phyloP scores from a whole-genome alignment of 495 filamentous ascomycete species.

The Aspergillus haitiensis region DNA sequence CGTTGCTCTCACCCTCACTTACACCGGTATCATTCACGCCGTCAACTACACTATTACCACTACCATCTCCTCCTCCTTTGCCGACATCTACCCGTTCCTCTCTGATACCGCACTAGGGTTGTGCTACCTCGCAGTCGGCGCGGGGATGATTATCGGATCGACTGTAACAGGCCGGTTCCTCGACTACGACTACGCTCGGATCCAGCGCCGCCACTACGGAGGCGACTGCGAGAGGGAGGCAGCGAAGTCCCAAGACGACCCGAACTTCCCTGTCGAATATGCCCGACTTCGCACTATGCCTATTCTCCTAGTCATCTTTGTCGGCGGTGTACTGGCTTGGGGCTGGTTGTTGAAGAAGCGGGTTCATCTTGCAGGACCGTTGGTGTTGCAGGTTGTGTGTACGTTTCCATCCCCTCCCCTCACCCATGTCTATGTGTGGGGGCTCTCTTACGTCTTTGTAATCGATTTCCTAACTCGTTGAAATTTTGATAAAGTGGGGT shows the following conservation, averaged over 20 bases:
- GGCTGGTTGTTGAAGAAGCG: background rate
- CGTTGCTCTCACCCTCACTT: constrained; percentile 48
- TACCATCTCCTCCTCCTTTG: constrained; percentile 22
- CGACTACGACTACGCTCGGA: background rate
- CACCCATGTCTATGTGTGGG: background rate
- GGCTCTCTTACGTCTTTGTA: background rate
- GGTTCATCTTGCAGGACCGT: background rate
- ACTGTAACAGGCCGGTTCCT: background rate
- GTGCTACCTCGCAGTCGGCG: constrained; percentile 12
- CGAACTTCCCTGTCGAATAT: background rate
- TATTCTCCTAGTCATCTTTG: background rate
- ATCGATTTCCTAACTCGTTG: background rate
- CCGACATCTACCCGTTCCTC: constrained; percentile 24
- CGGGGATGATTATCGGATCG: constrained; percentile 15
- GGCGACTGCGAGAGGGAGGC: background rate
- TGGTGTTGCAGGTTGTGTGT: background rate
- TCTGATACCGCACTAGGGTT: constrained; percentile 31
- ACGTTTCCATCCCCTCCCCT: background rate
- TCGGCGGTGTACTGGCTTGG: background rate
- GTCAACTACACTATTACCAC: constrained; percentile 25
- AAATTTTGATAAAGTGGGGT: background rate
- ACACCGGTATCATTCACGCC: constrained; percentile 28
- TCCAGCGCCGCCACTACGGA: background rate
- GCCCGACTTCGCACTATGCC: background rate
- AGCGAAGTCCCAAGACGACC: background rate